Evolutionary conservation across 768 basidiomycete species (phyloP).

Genomic region (Udeniomyces megalosporus): DNA sequence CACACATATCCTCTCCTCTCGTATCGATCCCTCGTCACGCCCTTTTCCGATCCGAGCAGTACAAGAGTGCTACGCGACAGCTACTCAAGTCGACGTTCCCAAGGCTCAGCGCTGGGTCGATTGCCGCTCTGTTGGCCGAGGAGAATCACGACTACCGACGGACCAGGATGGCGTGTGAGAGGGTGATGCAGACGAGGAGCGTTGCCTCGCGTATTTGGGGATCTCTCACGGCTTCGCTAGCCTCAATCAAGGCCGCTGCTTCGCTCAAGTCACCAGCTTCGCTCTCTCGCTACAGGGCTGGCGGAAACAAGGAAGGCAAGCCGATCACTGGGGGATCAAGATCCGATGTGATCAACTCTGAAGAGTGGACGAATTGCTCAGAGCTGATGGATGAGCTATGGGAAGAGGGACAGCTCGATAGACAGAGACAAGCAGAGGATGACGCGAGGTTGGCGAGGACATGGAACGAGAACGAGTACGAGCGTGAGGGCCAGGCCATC

Average conservation of each 20-base stretch:
- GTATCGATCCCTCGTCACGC: background rate
- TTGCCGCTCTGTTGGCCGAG: constrained; percentile 1
- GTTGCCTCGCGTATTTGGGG: constrained; percentile 1
- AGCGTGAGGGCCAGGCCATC: background rate
- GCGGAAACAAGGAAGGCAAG: background rate
- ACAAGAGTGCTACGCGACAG: background rate
- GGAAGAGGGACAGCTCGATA: background rate
- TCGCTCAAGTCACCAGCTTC: too few relatives aligned
- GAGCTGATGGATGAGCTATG: constrained; percentile 2
- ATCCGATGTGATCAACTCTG: too few relatives aligned
- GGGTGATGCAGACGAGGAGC: background rate
- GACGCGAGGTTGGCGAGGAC: background rate
- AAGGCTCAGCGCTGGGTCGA: background rate
- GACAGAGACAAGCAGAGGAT: background rate
- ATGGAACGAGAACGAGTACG: background rate
- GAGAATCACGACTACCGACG: constrained; percentile 1
- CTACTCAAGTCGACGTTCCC: background rate
- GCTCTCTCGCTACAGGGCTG: too few relatives aligned
- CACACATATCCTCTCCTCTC: too few relatives aligned
- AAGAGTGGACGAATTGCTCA: background rate
- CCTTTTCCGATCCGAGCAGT: background rate
- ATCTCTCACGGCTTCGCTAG: background rate
- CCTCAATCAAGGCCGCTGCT: background rate
- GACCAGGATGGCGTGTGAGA: background rate
- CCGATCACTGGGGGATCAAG: background rate